Conservation (phyloP, 2,329 filamentous ascomycete species). For the Talaromyces sp. region DNA sequence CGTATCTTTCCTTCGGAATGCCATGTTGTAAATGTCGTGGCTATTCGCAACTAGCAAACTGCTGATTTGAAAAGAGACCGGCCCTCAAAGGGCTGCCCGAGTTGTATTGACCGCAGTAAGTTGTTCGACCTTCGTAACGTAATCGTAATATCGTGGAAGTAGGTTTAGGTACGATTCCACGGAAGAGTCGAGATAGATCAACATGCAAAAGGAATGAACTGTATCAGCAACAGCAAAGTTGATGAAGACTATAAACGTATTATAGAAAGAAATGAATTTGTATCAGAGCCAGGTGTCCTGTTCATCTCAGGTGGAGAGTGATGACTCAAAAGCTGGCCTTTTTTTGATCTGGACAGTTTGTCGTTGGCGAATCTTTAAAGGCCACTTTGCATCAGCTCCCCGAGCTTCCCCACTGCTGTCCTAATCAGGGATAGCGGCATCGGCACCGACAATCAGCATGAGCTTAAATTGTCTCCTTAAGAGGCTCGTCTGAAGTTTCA, state of each 20-base stretch:
- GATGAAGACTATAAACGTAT: not conserved
- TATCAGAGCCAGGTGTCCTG: constrained; percentile 5
- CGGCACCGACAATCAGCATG: not conserved
- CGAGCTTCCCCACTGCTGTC: not conserved
- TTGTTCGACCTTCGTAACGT: not conserved
- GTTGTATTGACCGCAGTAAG: not conserved
- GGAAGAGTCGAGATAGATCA: not conserved
- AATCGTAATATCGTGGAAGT: not conserved
- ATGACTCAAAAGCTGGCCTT: constrained; percentile 2
- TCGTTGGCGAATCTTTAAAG: not conserved
- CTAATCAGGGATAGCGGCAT: not conserved
- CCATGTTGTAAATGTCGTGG: constrained; percentile 23
- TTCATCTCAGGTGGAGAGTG: not conserved
- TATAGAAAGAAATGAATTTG: not conserved
- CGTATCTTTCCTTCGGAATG: constrained; percentile 27
- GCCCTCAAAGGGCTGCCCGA: constrained; percentile 2
- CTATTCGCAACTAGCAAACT: not conserved
- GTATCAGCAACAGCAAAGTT: not conserved
- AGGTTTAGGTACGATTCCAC: not conserved
- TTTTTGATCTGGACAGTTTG: constrained; percentile 6
- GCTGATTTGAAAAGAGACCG: not conserved
- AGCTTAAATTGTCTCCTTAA: not conserved
- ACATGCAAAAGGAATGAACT: not conserved
- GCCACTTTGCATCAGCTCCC: constrained; percentile 7
- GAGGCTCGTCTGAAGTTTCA: too few species aligned